phyloP scores from a whole-genome alignment of 768 basidiomycete species.

The Boletus speciosus region DNA sequence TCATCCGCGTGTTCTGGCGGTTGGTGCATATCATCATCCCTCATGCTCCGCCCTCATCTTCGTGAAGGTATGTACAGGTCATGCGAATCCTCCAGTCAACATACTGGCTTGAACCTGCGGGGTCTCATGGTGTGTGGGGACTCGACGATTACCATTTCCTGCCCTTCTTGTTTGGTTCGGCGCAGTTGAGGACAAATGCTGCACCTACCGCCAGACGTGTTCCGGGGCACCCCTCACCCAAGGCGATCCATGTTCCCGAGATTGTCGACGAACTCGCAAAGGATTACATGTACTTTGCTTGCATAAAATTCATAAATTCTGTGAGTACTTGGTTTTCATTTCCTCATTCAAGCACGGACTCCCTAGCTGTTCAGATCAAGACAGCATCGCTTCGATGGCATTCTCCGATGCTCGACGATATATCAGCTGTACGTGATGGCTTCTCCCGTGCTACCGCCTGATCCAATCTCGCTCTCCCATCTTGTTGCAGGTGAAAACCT shows the following conservation, averaged over 20 bases:
- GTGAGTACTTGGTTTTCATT: slow-evolving; percentile 40
- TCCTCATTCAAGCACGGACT: background rate
- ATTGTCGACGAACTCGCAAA: slow-evolving; percentile 89
- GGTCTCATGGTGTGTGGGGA: slow-evolving; percentile 99
- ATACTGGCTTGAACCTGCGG: slow-evolving; percentile 97
- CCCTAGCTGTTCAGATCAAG: slow-evolving; percentile 61
- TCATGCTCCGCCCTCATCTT: background rate
- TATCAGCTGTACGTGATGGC: slow-evolving; percentile 61
- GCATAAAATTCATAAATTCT: slow-evolving; percentile 94
- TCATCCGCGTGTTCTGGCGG: slow-evolving; percentile 89
- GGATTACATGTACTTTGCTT: slow-evolving; percentile 96
- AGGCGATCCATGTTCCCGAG: slow-evolving; percentile 88
- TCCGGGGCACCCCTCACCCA: slow-evolving; percentile 79
- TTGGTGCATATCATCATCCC: slow-evolving; percentile 25
- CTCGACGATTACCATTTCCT: slow-evolving; percentile 96
- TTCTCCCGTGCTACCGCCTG: background rate
- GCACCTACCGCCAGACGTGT: slow-evolving; percentile 9
- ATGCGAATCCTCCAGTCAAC: slow-evolving; percentile 88
- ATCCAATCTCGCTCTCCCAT: background rate
- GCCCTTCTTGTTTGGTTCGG: slow-evolving; percentile 84
- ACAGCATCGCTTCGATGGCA: slow-evolving; percentile 96
- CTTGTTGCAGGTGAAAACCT: slow-evolving; percentile 66
- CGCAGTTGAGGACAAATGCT: slow-evolving; percentile 49
- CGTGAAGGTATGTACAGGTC: slow-evolving; percentile 61
- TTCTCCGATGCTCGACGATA: slow-evolving; percentile 98